Base-by-base conservation (phyloP, 2,329 filamentous ascomycete species). In the Aplosporella prunicola region DNA sequence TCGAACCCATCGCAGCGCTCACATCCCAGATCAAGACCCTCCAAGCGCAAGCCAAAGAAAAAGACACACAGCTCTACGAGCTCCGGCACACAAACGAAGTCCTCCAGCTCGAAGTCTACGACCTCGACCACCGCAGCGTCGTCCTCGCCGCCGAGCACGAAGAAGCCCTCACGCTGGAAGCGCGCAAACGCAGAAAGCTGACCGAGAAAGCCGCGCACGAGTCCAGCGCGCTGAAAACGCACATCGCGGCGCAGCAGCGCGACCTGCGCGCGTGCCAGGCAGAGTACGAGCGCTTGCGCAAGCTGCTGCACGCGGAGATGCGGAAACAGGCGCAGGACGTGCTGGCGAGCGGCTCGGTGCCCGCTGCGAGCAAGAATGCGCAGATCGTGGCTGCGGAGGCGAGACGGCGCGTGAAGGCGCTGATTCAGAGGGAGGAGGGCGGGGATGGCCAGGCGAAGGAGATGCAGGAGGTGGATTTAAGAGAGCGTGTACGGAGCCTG, bases 261-360 rank as follows among this genome's bases (percentile, higher is more conserved):
- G 44, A 48, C 2, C 39, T 58, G 1, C 48, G 49, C 15, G 47
- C 45, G 6, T 36, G 52, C 1, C 48, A 60, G 41, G 54, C 49
- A 20, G 59, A 66, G 39, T 45, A 63, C 8, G 61, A 65, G 23
- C 53, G 56, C 17, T 57, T 62, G 42, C 57, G 60, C 29, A 46
- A 56, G 1, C 48, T 67, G 3, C 46, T 67, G 5, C 54, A 64
- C 20, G 49, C 54, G 0, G 62, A 67, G 38, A 55, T 66, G 20
- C 51, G 61, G 27, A 56, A 53, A 14, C 56, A 64, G 42, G 56
- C 56, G 5, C 53, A 52, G 5, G 45, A 48, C 8, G 42, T 55
- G n/a, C 43, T 51, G 4, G 44, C 54, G 11, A 55, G 54, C 3
- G 53, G 53, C 16, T 46, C 56, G 11, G 47, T 44, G 2, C 38